phyloP scores from a whole-genome alignment of 108 stramenopile species.

The Cyclotella choctawhatcheeana region DNA sequence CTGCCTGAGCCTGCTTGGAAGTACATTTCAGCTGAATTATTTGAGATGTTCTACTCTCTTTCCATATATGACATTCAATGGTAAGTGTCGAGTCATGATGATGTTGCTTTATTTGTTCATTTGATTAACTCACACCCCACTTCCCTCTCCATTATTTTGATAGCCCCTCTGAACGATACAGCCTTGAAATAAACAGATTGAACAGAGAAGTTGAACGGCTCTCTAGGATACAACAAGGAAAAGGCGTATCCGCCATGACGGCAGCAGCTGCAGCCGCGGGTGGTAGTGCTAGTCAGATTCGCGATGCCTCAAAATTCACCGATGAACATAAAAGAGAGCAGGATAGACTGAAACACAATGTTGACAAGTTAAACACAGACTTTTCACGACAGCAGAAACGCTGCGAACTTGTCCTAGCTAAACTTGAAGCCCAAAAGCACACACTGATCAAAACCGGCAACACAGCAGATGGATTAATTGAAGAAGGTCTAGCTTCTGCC shows the following conservation, averaged over 20 bases:
- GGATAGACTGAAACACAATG: slow-evolving; percentile 58
- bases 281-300: slow-evolving; percentile 34
- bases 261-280: slow-evolving; percentile 57
- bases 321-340: slow-evolving; percentile 49
- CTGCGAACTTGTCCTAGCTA: slow-evolving; percentile 46
- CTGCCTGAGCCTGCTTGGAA: slow-evolving; percentile 58
- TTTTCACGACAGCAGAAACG: slow-evolving; percentile 71
- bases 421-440: slow-evolving; percentile 52
- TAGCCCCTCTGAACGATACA: slow-evolving; percentile 73
- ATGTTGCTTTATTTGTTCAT: too few species aligned
- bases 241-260: slow-evolving; percentile 35
- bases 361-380: slow-evolving; percentile 55
- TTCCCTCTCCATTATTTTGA: too few species aligned
- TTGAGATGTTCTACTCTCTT: slow-evolving; percentile 74
- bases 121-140: too few species aligned
- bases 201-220: slow-evolving; percentile 75
- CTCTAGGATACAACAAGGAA: slow-evolving; percentile 51
- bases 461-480: slow-evolving; percentile 8
- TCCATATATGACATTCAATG: slow-evolving; percentile 77
- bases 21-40: slow-evolving; percentile 60
- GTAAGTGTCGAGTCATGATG: too few species aligned
- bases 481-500: slow-evolving; percentile 41
- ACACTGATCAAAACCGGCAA: slow-evolving; percentile 39
- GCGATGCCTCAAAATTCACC: slow-evolving; percentile 52
- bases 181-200: slow-evolving; percentile 64